A percentile compares a stretch with the other conserved stretches of the same genome.
These are phyloP conservation scores for Pseudoneurospora amorphoporcata DNA, from an alignment of 495 filamentous ascomycete genomes.

Conservation along the genomic window DNA sequence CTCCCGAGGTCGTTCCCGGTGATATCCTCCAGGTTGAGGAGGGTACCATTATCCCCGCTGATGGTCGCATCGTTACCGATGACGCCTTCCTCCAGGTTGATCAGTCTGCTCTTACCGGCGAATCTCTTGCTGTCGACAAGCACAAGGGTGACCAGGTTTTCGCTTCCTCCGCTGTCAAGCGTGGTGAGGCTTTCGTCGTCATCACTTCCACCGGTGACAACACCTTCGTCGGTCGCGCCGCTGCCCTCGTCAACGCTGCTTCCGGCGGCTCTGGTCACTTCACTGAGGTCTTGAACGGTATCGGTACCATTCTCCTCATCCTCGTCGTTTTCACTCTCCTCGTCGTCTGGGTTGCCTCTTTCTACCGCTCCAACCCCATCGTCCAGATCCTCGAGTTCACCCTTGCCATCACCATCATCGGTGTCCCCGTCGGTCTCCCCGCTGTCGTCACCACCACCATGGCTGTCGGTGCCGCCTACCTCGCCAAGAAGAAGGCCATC, in stretches of 20 bases:
- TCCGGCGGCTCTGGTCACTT: constrained; percentile 69
- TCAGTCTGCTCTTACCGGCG: constrained; percentile 85
- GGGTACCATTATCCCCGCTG: constrained; percentile 83
- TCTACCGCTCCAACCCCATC: constrained; percentile 74
- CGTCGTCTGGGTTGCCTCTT: constrained; percentile 75
- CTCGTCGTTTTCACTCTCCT: constrained; percentile 73
- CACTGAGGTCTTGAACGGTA: constrained; percentile 77
- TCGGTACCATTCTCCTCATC: constrained; percentile 71
- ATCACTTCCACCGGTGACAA: constrained; percentile 75
- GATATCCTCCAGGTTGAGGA: constrained; percentile 86
- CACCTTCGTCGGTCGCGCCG: constrained; percentile 83
- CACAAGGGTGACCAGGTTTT: constrained; percentile 68
- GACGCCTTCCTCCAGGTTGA: constrained; percentile 80
- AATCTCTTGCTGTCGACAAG: constrained; percentile 87
- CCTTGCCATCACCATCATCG: constrained; percentile 78
- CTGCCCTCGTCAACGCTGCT: constrained; percentile 71
- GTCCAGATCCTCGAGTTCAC: constrained; percentile 74
- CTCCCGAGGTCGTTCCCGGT: constrained; percentile 74
- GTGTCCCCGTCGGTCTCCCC: constrained; percentile 92
- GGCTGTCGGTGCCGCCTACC: constrained; percentile 89
- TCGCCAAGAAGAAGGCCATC: constrained; percentile 91
- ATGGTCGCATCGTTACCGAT: constrained; percentile 73
- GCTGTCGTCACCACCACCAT: constrained; percentile 94
- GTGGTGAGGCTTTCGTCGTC: constrained; percentile 74
- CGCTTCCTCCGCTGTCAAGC: constrained; percentile 81